Conservation (phyloP, 176 grass and related monocot genomes). For the Eleusine coracana region DNA sequence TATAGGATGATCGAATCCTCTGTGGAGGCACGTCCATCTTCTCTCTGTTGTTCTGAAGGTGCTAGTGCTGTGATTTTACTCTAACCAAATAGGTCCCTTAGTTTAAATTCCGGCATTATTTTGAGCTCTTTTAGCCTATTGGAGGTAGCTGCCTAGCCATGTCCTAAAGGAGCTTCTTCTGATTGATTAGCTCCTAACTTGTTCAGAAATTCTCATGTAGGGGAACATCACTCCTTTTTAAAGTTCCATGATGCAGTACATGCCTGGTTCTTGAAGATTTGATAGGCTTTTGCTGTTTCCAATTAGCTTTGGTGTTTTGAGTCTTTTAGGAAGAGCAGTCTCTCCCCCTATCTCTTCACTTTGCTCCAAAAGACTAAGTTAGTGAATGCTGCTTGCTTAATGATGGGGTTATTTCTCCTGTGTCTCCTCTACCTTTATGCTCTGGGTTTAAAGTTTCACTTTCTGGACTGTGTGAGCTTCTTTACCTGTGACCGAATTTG, state of each 20-base stretch:
- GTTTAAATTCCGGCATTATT: constrained; percentile 30
- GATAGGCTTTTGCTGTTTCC: constrained; percentile 60
- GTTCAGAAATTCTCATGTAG: constrained; percentile 37
- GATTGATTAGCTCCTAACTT: constrained; percentile 39
- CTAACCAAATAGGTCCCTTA: constrained; percentile 8
- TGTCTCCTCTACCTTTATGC: constrained; percentile 53
- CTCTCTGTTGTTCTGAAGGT: neutral
- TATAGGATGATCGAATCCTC: constrained; percentile 22
- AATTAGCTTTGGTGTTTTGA: constrained; percentile 55
- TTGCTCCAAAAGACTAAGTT: constrained; percentile 47
- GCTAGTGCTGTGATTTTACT: constrained; percentile 30
- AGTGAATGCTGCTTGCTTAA: constrained; percentile 43
- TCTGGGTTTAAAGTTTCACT: constrained; percentile 68
- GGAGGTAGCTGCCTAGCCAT: constrained; percentile 30
- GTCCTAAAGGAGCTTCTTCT: constrained; percentile 24
- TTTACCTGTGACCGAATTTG: constrained; percentile 52
- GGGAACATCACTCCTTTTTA: constrained; percentile 41
- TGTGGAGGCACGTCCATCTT: constrained; percentile 7
- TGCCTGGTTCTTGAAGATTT: constrained; percentile 58
- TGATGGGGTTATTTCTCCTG: constrained; percentile 54
- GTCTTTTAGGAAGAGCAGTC: constrained; percentile 47
- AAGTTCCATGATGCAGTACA: constrained; percentile 28
- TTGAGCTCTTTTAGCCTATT: constrained; percentile 35
- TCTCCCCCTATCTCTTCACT: constrained; percentile 47
- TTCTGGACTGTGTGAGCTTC: constrained; percentile 48